Evolutionary conservation across 208 protist genomes (phyloP).

Genomic region (Naegleria lovaniensis): DNA sequence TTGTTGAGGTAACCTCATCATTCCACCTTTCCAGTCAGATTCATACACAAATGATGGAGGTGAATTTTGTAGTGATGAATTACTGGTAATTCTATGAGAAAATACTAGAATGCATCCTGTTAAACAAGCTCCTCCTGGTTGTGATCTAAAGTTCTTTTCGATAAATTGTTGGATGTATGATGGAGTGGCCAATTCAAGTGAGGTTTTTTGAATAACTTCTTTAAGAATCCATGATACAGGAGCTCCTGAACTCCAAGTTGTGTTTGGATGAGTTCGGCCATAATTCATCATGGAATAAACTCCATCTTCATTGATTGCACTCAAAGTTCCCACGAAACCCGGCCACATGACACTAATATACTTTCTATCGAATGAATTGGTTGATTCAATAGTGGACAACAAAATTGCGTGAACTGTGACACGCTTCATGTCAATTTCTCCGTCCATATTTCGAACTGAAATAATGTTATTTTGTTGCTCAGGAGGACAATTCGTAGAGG

Average conservation of each 20-base stretch:
- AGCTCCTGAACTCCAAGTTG: neutral
- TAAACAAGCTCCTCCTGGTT: neutral
- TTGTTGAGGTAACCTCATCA: neutral
- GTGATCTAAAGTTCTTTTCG: neutral
- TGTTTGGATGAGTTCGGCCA: neutral
- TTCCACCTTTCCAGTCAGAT: neutral
- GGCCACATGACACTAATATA: neutral
- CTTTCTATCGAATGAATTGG: neutral
- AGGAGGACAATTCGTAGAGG: neutral
- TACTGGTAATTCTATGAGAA: neutral
- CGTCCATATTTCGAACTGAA: constrained; percentile 11
- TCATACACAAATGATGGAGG: neutral
- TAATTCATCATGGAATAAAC: constrained; percentile 6
- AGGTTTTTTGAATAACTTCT: neutral
- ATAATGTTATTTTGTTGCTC: neutral
- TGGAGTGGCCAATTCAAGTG: neutral
- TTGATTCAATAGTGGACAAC: neutral
- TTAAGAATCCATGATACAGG: neutral
- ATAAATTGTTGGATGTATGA: neutral
- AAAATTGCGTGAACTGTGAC: neutral
- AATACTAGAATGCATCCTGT: neutral
- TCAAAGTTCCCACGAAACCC: neutral
- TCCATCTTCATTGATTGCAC: constrained; percentile 1
- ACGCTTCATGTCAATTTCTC: neutral
- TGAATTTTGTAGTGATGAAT: neutral